Base-by-base conservation (phyloP, 768 basidiomycete species). In the Coprinopsis marcescibilis region DNA sequence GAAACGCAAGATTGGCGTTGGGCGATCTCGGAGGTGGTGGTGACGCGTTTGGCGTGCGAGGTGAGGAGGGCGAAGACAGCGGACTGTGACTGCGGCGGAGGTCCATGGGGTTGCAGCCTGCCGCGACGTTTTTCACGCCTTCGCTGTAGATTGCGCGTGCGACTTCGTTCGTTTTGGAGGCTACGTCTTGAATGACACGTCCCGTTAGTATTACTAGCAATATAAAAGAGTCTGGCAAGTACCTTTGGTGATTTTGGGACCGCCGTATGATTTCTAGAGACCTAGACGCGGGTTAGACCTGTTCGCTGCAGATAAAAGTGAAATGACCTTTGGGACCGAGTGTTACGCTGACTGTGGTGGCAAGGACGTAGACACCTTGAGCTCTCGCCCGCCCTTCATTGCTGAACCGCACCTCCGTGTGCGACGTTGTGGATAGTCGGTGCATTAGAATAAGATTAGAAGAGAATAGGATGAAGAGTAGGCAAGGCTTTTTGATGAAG, bases 61-160 rank as follows among this genome's bases (percentile, higher is more conserved):
- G 94, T 76, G 54, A 99, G 80, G 73, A 86, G 92, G 58, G 88
- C 80, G 53, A 97, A 85, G 56, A 99, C 92, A n/a, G 54, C 88
- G 86, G 65, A 94, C 89, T 36, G 98, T 94, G 39, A 95, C 95
- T 99, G 95, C 8, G 94, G 83, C 42, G 91, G 50, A 98, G 89
- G 71, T 99, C 95, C 94, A 97, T 99, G 12, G 95, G 95, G 73
- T 95, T 96, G 77, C 95, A 99, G 3, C 95, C 95, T 10, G 95
- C 95, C 17, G 95, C 95, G 49, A 98, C 95, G 59, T 98, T 98
- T 76, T 97, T 97, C 59, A 97, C 94, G 65, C 95, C 95, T 68
- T 99, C 95, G 0, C 92, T 80, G 72, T 96, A 99, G 68, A 99
- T 97, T 47, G 95, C 93, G 45, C 92, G 89, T 8, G 95, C 90